A percentile compares a stretch with the other conserved stretches of the same genome.
phyloP scores from a whole-genome alignment of 805 yeast species.

The Candida ovalis region DNA sequence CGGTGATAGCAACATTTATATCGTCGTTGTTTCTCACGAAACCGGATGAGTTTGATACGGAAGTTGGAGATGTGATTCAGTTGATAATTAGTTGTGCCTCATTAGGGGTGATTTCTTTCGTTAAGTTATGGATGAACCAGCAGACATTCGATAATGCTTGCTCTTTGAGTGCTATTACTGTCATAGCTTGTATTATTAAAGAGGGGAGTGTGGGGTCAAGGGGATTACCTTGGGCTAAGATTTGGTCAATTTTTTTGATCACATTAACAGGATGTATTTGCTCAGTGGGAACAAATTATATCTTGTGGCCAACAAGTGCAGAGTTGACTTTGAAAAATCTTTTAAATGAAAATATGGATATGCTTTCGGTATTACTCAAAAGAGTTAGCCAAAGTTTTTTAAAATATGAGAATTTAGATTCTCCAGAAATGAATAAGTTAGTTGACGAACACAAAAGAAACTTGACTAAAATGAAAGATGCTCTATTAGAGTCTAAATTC shows the following conservation, averaged over 20 bases:
- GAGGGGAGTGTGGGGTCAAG: constrained; percentile 67
- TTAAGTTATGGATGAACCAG: constrained; percentile 63
- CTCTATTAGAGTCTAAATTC: constrained; percentile 55
- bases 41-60: constrained; percentile 39
- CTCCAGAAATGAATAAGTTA: constrained; percentile 35
- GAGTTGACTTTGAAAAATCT: constrained; percentile 38
- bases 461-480: constrained; percentile 35
- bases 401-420: constrained; percentile 41
- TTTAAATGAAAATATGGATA: constrained; percentile 48
- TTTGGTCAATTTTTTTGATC: constrained; percentile 52
- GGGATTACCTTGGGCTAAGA: constrained; percentile 49
- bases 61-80: constrained; percentile 49
- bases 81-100: constrained; percentile 50
- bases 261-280: constrained; percentile 58
- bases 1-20: constrained; percentile 52
- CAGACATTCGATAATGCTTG: constrained; percentile 80
- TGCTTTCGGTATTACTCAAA: constrained; percentile 47
- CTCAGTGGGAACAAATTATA: constrained; percentile 58
- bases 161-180: constrained; percentile 66
- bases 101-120: constrained; percentile 62
- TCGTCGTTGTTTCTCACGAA: constrained; percentile 33
- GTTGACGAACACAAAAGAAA: constrained; percentile 38
- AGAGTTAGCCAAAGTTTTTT: constrained; percentile 46
- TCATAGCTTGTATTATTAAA: constrained; percentile 67
- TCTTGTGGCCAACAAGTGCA: constrained; percentile 62